phyloP scores from a whole-genome alignment of 2,329 filamentous ascomycete genomes.

The Penicillium hordei region DNA sequence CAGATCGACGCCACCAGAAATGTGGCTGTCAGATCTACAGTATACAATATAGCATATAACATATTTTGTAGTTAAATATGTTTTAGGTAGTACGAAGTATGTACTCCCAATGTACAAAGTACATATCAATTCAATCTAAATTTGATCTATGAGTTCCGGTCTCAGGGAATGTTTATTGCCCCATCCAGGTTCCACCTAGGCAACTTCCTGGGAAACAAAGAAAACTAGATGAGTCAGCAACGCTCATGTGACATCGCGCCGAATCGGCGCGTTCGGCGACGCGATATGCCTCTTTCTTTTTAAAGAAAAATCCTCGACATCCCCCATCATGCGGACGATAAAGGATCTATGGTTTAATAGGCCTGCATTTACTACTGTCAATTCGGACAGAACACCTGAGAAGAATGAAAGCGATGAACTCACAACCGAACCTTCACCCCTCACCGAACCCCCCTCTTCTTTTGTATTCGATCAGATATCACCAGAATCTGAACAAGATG shows the following conservation, averaged over 20 bases:
- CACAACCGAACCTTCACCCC: constrained; percentile 15
- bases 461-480: constrained; percentile 27
- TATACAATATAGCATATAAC: background rate
- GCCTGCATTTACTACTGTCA: constrained; percentile 24
- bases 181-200: background rate
- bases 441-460: constrained; percentile 29
- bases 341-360: constrained; percentile 50
- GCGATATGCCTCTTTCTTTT: background rate
- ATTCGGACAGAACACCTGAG: background rate
- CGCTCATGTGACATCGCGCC: constrained; percentile 18
- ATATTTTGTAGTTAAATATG: background rate
- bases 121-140: background rate
- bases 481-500: constrained; percentile 7
- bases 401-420: background rate
- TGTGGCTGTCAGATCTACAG: constrained; percentile 7
- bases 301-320: background rate
- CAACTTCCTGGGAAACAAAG: background rate
- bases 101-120: background rate
- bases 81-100: background rate
- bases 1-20: constrained; percentile 5
- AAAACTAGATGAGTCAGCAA: background rate
- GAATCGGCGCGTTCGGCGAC: background rate
- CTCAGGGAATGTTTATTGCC: background rate
- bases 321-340: constrained; percentile 35
- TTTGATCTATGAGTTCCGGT: background rate